These are phyloP conservation scores for Trametes sp. DNA, from an alignment of 1,284 basidiomycete genomes.

Conservation along the genomic window DNA sequence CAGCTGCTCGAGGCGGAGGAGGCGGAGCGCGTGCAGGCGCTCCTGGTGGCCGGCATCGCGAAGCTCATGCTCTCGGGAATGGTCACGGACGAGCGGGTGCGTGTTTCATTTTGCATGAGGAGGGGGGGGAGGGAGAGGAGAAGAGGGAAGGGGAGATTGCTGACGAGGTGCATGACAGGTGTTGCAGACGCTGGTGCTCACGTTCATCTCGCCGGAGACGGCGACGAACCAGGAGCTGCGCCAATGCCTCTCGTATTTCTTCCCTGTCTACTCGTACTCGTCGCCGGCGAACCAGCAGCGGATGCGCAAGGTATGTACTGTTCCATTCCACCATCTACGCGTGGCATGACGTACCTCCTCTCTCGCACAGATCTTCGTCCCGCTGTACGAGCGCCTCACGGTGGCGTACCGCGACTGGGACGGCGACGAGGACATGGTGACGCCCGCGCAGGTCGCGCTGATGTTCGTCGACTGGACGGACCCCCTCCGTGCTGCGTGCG, in stretches of 20 bases:
- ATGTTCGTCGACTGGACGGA: conserved; percentile 96
- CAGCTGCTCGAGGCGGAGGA: conserved; percentile 82
- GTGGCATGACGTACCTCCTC: too few species aligned
- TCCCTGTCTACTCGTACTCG: conserved; percentile 94
- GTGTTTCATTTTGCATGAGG: background rate
- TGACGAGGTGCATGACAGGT: conserved; percentile 65
- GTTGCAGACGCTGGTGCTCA: conserved; percentile 78
- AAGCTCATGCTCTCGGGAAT: conserved; percentile 92
- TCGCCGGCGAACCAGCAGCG: conserved; percentile 81
- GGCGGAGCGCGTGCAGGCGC: conserved; percentile 78
- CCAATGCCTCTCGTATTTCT: conserved; percentile 96
- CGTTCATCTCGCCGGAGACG: conserved; percentile 91
- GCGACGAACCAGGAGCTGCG: conserved; percentile 86
- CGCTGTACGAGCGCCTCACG: conserved; percentile 74
- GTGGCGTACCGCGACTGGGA: conserved; percentile 78
- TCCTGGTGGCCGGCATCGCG: conserved; percentile 85
- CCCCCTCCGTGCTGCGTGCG: conserved; percentile 81
- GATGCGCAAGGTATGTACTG: conserved; percentile 71
- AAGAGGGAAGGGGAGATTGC: too few species aligned
- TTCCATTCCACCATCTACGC: background rate
- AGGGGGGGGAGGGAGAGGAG: background rate
- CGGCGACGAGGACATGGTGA: conserved; percentile 82
- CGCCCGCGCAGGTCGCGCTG: conserved; percentile 81
- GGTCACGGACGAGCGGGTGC: conserved; percentile 76
- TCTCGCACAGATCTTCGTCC: conserved; percentile 74